Conservation (phyloP, 1,284 basidiomycete species). For the Phellopilus nigrolimitatus region DNA sequence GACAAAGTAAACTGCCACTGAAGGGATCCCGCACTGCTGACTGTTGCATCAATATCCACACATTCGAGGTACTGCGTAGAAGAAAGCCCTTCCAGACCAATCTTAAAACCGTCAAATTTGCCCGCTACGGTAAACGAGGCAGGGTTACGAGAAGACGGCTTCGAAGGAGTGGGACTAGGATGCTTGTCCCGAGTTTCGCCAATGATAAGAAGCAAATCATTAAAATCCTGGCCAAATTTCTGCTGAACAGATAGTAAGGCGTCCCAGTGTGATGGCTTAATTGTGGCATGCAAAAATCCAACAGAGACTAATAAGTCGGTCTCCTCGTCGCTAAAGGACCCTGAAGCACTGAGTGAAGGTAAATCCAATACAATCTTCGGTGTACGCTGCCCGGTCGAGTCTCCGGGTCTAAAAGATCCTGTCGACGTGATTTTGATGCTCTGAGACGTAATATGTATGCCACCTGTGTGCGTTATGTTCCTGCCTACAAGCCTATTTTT, state of each 20-base stretch:
- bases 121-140: slow-evolving; percentile 34
- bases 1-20: slow-evolving; percentile 64
- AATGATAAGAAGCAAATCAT: slow-evolving; percentile 65
- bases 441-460: slow-evolving; percentile 60
- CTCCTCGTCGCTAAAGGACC: slow-evolving; percentile 43
- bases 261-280: slow-evolving; percentile 79
- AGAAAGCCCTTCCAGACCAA: slow-evolving; percentile 67
- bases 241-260: slow-evolving; percentile 74
- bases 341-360: slow-evolving; percentile 59
- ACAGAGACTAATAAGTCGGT: slow-evolving; percentile 57
- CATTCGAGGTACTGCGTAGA: slow-evolving; percentile 74
- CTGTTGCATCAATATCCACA: slow-evolving; percentile 59
- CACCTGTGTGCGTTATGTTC: slow-evolving; percentile 45
- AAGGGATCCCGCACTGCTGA: slow-evolving; percentile 39
- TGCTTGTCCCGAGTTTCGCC: slow-evolving; percentile 51
- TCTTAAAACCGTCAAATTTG: slow-evolving; percentile 71
- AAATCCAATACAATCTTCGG: slow-evolving; percentile 46
- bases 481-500: slow-evolving; percentile 36
- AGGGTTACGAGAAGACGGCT: slow-evolving; percentile 5
- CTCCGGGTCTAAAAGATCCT: slow-evolving; percentile 7
- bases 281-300: slow-evolving; percentile 62
- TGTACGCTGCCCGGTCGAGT: slow-evolving; percentile 32
- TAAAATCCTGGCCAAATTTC: slow-evolving; percentile 83
- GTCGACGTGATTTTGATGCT: slow-evolving; percentile 56
- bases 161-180: slow-evolving; percentile 11